phyloP scores from a whole-genome alignment of 768 basidiomycete species.

The Sutorius australiensis region DNA sequence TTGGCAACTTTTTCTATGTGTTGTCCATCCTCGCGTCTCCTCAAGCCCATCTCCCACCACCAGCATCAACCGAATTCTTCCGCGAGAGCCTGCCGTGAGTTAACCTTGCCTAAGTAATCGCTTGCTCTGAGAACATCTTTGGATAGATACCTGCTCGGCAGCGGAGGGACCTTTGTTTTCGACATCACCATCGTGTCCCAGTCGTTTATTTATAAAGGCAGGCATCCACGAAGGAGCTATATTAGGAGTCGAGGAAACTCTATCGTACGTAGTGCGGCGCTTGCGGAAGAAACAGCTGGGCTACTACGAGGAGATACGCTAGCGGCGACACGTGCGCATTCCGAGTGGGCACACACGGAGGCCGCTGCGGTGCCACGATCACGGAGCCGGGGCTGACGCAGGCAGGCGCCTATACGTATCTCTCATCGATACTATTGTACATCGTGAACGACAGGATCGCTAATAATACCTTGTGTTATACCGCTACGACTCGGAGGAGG shows the following conservation, averaged over 20 bases:
- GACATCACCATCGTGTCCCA: conserved; percentile 90
- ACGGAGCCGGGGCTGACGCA: conserved; percentile 38
- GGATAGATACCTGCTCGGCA: conserved; percentile 80
- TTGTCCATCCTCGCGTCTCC: conserved; percentile 83
- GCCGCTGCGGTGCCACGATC: conserved; percentile 23
- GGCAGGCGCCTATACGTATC: background rate
- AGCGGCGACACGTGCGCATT: conserved; percentile 27
- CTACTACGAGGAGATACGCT: conserved; percentile 43
- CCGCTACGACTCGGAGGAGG: background rate
- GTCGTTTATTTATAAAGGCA: conserved; percentile 69
- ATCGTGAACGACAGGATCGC: background rate
- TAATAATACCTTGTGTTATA: background rate
- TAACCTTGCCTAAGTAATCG: background rate
- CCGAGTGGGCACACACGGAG: conserved; percentile 24
- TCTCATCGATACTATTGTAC: background rate
- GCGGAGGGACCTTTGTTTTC: conserved; percentile 89
- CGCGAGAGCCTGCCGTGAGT: conserved; percentile 83
- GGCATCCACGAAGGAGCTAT: conserved; percentile 33
- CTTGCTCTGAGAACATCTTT: background rate
- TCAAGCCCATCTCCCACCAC: conserved; percentile 50
- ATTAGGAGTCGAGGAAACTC: conserved; percentile 28
- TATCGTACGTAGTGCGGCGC: conserved; percentile 22
- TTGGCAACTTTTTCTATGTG: conserved; percentile 93
- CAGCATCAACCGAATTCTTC: conserved; percentile 62
- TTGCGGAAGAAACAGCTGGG: conserved; percentile 48